These are phyloP conservation scores for Rasamsonia emersonii DNA, from an alignment of 2,329 filamentous ascomycete species.

Conservation along the genomic window DNA sequence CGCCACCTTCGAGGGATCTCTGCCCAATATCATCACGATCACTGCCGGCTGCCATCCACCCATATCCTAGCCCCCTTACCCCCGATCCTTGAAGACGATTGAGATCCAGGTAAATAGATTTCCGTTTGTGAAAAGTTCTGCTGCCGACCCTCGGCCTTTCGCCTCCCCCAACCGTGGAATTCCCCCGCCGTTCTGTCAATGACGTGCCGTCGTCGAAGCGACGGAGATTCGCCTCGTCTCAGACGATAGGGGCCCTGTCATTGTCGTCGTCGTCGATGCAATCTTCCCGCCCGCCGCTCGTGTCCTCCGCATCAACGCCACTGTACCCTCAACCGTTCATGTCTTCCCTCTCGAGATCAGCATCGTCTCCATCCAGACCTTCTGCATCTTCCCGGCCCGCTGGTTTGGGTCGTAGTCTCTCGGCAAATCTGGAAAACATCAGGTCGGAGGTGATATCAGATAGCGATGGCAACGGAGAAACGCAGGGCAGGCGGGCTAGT, in stretches of 20 bases:
- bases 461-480: not conserved
- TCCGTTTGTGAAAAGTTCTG: too few relatives aligned
- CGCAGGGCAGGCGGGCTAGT: slow-evolving; percentile 13
- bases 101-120: too few relatives aligned
- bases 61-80: too few relatives aligned
- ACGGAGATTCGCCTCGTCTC: slow-evolving; percentile 26
- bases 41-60: too few relatives aligned
- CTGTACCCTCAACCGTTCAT: slow-evolving; percentile 11
- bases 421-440: slow-evolving; percentile 8
- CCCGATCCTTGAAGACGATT: too few relatives aligned
- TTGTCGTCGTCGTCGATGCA: slow-evolving; percentile 4
- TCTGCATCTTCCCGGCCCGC: slow-evolving; percentile 7
- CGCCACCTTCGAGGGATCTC: too few relatives aligned
- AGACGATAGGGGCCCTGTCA: slow-evolving; percentile 10
- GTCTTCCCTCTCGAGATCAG: slow-evolving; percentile 17
- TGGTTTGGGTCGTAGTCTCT: slow-evolving; percentile 11
- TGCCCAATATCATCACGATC: too few relatives aligned
- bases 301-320: not conserved
- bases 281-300: not conserved
- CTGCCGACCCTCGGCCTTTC: not conserved
- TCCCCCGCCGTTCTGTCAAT: slow-evolving; percentile 21
- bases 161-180: slow-evolving; percentile 14
- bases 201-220: slow-evolving; percentile 22
- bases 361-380: slow-evolving; percentile 10
- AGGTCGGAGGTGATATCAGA: slow-evolving; percentile 9